Evolutionary conservation across 176 grass and related monocot species (phyloP), one percentile per base, ranked within the genome.

Genomic region (Avena sativa): DNA sequence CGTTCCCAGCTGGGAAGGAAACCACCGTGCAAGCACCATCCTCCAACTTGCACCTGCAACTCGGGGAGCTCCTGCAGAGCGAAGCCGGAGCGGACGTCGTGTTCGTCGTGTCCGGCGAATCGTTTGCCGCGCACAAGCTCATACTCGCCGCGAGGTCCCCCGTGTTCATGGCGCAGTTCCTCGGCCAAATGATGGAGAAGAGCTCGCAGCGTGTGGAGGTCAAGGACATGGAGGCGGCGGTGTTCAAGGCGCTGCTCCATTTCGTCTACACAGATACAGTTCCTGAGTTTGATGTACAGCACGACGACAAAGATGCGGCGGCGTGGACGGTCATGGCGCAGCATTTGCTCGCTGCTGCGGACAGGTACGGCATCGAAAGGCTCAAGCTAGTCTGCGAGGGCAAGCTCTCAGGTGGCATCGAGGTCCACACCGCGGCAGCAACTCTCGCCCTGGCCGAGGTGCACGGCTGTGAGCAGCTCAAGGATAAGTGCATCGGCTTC

Each of bases 241-340:
- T 80, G 46, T 87, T 75, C 69, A 87, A 55, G 56, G 86, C 77
- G 43, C 79, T 87, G 85, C 77, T 87, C 28, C 55, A 49, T 50
- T 87, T 87, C 40, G 71, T 80, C 12, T 87, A 87, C 66, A 87
- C 66, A 1, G 66, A 60, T n/a, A 81, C 44, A 6, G 38, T 56
- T 26, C 67, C 56, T 0, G 85, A 80, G 14, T 57, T 74, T 6
- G 55, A 71, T 38, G 66, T 63, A 19, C 57, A 59, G 48, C 66
- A 56, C 15, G 4, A 56, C 15, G 52, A 81, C 4, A 53, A 21
- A 66, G 77, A 80, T 30, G 52, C n/a, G 5, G 56, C 36, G 15
- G 17, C 52, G 40, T 7, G 6, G 40, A 43, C 40, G 40, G 40
- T 5, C 15, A 80, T 87, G 28, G 53, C 68, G 32, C 67, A 87